A percentile compares a stretch with the other conserved stretches of the same genome.
Evolutionary conservation across 2,329 filamentous ascomycete genomes (phyloP).

Genomic region (Ophiostoma sp.): DNA sequence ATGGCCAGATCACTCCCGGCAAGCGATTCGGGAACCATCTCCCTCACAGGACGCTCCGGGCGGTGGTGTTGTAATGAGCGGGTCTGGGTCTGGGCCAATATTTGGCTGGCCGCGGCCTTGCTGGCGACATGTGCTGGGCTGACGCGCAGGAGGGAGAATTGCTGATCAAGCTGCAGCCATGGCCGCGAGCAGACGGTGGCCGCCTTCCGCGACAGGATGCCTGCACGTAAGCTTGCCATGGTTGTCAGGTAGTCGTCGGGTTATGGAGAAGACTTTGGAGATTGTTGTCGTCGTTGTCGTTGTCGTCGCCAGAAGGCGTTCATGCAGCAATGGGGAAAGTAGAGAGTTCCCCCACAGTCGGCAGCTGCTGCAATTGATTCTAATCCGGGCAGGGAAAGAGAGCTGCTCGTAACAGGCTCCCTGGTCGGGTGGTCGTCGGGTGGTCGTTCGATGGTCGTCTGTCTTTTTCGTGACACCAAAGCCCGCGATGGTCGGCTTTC

Average conservation of each 20-base stretch:
- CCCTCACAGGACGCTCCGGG: neutral
- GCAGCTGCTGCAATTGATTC: neutral
- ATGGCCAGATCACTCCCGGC: neutral
- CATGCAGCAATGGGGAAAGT: neutral
- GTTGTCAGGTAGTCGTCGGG: neutral
- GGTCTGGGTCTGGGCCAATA: constrained; percentile 7
- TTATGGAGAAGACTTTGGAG: neutral
- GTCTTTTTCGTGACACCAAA: neutral
- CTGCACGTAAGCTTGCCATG: constrained; percentile 30
- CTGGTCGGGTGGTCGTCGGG: neutral
- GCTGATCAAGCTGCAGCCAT: constrained; percentile 26
- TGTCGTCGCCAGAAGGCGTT: constrained; percentile 10
- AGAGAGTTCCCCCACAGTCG: neutral
- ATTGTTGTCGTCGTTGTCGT: neutral
- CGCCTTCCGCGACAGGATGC: constrained; percentile 16
- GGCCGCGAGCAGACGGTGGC: constrained; percentile 1
- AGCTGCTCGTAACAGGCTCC: neutral
- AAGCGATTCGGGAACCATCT: neutral
- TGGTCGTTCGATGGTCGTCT: neutral
- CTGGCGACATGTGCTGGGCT: neutral
- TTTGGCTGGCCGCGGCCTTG: neutral
- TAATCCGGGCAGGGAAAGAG: neutral
- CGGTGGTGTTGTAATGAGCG: constrained; percentile 15
- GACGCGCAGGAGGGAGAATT: constrained; percentile 26
- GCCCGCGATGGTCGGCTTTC: constrained; percentile 4